These are phyloP conservation scores for Venturia oleaginea DNA, from an alignment of 2,329 filamentous ascomycete species.

Conservation along the genomic window DNA sequence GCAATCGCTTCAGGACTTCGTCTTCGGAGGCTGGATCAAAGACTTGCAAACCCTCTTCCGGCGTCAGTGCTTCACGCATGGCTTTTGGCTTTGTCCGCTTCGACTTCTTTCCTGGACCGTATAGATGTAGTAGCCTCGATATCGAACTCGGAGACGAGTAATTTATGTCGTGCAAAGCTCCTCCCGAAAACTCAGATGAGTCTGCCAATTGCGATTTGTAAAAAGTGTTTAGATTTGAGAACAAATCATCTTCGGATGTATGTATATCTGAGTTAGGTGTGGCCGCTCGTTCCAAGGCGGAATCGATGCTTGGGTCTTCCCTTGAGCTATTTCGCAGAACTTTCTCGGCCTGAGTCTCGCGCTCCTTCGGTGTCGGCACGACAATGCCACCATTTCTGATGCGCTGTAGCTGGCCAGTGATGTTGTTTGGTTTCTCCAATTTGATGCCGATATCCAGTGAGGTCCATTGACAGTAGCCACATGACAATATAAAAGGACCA, in stretches of 20 bases:
- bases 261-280: background rate
- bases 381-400: constrained; percentile 45
- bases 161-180: constrained; percentile 24
- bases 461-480: constrained; percentile 88
- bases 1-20: constrained; percentile 44
- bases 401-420: constrained; percentile 71
- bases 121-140: constrained; percentile 84
- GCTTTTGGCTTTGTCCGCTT: constrained; percentile 56
- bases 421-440: constrained; percentile 81
- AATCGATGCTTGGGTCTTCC: background rate
- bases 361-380: constrained; percentile 31
- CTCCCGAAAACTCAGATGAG: constrained; percentile 33
- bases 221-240: constrained; percentile 65
- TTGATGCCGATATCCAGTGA: constrained; percentile 82
- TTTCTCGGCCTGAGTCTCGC: constrained; percentile 24
- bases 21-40: constrained; percentile 52
- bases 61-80: constrained; percentile 70
- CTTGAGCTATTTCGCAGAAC: constrained; percentile 16
- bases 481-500: constrained; percentile 69
- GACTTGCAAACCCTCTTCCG: constrained; percentile 62
- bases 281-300: background rate
- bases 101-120: constrained; percentile 49
- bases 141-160: constrained; percentile 72
- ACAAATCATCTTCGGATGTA: constrained; percentile 7
- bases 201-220: constrained; percentile 72